Percentiles rank a stretch among this genome's conserved stretches.
phyloP scores from a whole-genome alignment of 108 stramenopile species.

The Parmales sp. region DNA sequence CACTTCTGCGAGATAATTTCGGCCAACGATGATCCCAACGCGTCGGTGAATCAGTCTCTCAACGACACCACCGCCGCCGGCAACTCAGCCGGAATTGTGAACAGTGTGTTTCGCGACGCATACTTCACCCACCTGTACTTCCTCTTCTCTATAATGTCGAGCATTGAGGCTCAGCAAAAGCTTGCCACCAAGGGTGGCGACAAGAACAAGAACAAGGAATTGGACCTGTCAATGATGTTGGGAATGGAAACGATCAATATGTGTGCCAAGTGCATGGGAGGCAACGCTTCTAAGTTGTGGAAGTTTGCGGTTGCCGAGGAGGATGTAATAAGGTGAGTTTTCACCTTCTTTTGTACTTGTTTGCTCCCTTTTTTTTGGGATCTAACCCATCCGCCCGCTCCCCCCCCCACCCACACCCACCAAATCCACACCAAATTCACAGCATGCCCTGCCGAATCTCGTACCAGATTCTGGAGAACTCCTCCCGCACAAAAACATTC shows the following conservation, averaged over 20 bases:
- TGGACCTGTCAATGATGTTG: slow-evolving; percentile 10
- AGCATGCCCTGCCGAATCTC: slow-evolving; percentile 65
- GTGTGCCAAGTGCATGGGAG: slow-evolving; percentile 16
- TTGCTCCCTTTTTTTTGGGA: no score
- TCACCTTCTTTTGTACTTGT: no score
- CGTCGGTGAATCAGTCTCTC: background rate
- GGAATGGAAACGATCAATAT: slow-evolving; percentile 1
- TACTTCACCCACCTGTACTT: slow-evolving; percentile 66
- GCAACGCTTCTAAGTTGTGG: slow-evolving; percentile 26
- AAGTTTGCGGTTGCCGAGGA: slow-evolving; percentile 27
- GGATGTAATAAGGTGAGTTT: no score
- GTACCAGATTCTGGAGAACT: slow-evolving; percentile 67
- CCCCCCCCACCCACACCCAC: slow-evolving; percentile 50
- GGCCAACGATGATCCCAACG: slow-evolving; percentile 9
- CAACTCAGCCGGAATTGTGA: slow-evolving; percentile 14
- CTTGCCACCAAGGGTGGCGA: slow-evolving; percentile 10
- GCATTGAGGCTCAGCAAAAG: slow-evolving; percentile 62
- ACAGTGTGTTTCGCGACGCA: slow-evolving; percentile 62
- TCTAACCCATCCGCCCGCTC: slow-evolving; percentile 49
- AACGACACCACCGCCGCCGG: background rate
- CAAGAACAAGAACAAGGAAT: slow-evolving; percentile 12
- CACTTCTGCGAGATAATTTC: slow-evolving; percentile 32
- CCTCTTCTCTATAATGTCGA: slow-evolving; percentile 75
- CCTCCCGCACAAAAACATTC: slow-evolving; percentile 50
- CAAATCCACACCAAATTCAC: slow-evolving; percentile 38